Evolutionary conservation across 306 rosid species (phyloP).

Genomic region (Quillaja saponaria): DNA sequence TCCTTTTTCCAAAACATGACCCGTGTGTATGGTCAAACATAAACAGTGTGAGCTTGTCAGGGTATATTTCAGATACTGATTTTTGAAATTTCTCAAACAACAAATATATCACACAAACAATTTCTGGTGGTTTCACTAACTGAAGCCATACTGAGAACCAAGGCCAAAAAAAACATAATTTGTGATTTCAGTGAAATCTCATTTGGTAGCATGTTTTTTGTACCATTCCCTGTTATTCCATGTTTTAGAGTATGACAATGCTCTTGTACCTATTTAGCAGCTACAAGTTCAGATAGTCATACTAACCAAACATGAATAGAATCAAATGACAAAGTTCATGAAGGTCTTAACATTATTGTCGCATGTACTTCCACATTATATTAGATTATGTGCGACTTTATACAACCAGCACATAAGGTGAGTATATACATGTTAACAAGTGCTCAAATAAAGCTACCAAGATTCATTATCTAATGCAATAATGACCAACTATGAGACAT

Average conservation of each 20-base stretch:
- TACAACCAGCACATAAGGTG: too few species aligned
- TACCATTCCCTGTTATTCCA: not conserved
- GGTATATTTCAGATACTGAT: not conserved
- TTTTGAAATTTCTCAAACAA: conserved; percentile 4
- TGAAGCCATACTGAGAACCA: not conserved
- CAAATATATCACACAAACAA: not conserved
- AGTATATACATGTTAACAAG: too few species aligned
- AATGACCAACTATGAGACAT: not conserved
- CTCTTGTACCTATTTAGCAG: not conserved
- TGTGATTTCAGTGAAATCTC: not conserved
- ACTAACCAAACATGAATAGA: not conserved
- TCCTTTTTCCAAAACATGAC: too few species aligned
- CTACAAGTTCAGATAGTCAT: not conserved
- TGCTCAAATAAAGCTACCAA: too few species aligned
- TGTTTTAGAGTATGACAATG: conserved; percentile 7
- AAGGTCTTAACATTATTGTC: not conserved
- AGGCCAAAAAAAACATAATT: not conserved
- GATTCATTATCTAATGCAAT: conserved; percentile 1
- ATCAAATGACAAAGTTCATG: not conserved
- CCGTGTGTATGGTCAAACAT: too few species aligned
- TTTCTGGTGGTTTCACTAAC: not conserved
- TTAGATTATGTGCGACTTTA: too few species aligned
- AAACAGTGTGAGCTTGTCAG: not conserved
- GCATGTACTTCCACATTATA: not conserved
- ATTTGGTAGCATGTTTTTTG: not conserved